Conservation (phyloP, 129 eudicot species). For the Saposhnikovia divaricata region DNA sequence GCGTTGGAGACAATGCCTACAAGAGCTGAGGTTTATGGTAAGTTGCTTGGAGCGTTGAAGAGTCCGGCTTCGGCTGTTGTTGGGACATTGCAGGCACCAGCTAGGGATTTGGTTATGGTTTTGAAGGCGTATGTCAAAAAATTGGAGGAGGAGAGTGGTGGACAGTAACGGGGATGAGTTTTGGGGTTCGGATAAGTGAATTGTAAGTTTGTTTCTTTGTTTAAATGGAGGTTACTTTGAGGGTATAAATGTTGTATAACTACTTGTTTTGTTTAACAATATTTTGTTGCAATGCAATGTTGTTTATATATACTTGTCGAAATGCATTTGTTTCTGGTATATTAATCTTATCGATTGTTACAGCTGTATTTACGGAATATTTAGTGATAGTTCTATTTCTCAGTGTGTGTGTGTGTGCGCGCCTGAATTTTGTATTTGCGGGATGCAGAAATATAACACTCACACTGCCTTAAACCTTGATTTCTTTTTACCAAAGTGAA, state of each 20-base stretch:
- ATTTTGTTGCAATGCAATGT: background rate
- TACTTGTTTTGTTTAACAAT: background rate
- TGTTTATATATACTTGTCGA: background rate
- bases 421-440: background rate
- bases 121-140: conserved; percentile 82
- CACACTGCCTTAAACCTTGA: background rate
- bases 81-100: conserved; percentile 81
- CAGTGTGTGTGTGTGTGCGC: background rate
- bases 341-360: background rate
- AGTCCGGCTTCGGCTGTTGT: conserved; percentile 77
- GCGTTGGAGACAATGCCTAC: conserved; percentile 68
- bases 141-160: conserved; percentile 63
- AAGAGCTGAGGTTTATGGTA: conserved; percentile 68
- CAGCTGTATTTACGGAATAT: background rate
- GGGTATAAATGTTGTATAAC: conserved; percentile 4
- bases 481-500: background rate
- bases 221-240: background rate
- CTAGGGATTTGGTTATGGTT: conserved; percentile 64
- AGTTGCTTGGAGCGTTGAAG: conserved; percentile 55
- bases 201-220: conserved; percentile 25
- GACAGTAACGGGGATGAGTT: conserved; percentile 16
- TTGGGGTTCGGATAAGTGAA: background rate
- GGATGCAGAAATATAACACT: background rate
- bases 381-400: background rate
- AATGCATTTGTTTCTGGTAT: background rate